Base-by-base conservation (phyloP, 768 basidiomycete species). In the Auricularia sp. region DNA sequence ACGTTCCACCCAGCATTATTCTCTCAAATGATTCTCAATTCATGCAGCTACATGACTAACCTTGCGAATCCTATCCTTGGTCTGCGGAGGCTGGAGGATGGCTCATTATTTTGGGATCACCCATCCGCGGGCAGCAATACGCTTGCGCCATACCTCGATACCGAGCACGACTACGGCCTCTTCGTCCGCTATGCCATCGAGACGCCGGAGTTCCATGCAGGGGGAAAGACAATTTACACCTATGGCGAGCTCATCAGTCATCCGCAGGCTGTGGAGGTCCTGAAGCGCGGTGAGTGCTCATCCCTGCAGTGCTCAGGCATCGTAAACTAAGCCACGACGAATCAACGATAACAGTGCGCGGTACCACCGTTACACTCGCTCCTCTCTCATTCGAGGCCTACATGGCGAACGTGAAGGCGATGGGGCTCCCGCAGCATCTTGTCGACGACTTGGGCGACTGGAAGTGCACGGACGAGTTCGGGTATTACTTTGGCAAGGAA, bases 111-210 rank as follows among this genome's bases (percentile, higher is more conserved):
- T 7, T 59, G 56, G 56, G 47, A 51, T 8, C 47, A 44, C 10
- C 18, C 62, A 0, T 29, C 33, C 14, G 24, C 33, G 1, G 39
- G 11, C 24, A 14, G 35, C 11, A 18, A 16, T 3, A 42, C 18
- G 14, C 33, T 10, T 24, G 8, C 35, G 24, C 62, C 62, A 3
- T 63, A 33, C 16, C 16, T 63, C n/a, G 62, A 63, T 24, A 63
- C 29, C 21, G 62, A 11, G 39, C 16, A 21, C 33, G 62, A 63
- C 34, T 63, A 63, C 45, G 62, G 62, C 33, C 44, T 63, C 1
- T 63, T 63, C 62, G 62, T 63, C 5, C 37, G 44, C 56, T 34
- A 63, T 14, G 62, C 62, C 39, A 63, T 63, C 44, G 62, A 63
- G 51, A 13, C 62, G n/a, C 45, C 18, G 11, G 39, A 33, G 1